These are phyloP conservation scores for Eutrema salsugineum DNA, from an alignment of 441 rosid genomes.

Conservation along the genomic window DNA sequence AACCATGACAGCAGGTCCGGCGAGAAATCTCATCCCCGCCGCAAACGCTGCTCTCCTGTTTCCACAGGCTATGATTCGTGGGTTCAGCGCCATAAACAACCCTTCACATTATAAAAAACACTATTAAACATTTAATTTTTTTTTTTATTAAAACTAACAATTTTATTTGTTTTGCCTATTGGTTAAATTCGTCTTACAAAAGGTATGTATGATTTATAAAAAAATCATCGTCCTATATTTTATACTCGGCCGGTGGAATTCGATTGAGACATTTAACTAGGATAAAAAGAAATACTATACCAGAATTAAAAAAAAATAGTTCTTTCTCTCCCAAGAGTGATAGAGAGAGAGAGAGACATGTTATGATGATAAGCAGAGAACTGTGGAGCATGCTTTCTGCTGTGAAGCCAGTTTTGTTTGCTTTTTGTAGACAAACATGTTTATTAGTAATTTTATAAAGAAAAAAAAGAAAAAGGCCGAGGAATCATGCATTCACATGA, in stretches of 20 bases:
- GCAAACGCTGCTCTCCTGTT: conserved; percentile 82
- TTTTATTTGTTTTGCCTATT: too few relatives aligned
- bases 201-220: too few relatives aligned
- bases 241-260: too few relatives aligned
- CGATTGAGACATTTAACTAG: conserved; percentile 9
- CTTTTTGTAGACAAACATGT: conserved; percentile 37
- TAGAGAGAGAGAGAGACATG: conserved; percentile 26
- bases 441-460: neutral
- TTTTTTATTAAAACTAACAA: too few relatives aligned
- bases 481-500: conserved; percentile 32
- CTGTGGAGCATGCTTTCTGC: conserved; percentile 38
- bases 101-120: conserved; percentile 39
- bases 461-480: conserved; percentile 21
- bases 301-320: neutral
- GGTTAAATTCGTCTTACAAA: too few relatives aligned
- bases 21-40: conserved; percentile 86
- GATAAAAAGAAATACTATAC: neutral
- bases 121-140: too few relatives aligned
- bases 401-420: conserved; percentile 34
- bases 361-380: conserved; percentile 42
- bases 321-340: neutral
- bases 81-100: conserved; percentile 98
- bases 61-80: conserved; percentile 97
- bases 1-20: conserved; percentile 95
- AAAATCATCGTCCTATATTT: too few relatives aligned